A percentile compares a stretch with the other conserved stretches of the same genome.
Conservation (phyloP, 805 yeast genomes). For the Metahyphopichia silvanorum region DNA sequence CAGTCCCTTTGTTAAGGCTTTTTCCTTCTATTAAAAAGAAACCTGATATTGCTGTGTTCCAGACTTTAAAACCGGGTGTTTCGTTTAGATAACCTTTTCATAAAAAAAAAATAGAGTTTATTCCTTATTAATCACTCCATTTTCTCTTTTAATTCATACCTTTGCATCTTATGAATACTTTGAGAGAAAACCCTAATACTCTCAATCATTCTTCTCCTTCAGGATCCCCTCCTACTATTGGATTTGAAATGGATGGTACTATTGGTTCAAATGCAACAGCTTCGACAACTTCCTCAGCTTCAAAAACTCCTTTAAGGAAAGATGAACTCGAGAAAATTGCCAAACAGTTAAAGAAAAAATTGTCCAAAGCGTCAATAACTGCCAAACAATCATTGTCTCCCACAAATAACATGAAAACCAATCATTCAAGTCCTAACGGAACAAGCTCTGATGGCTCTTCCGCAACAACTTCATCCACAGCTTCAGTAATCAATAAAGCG, state of each 20-base stretch:
- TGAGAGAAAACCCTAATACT: conserved; percentile 18
- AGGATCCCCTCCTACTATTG: conserved; percentile 1
- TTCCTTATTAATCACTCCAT: not conserved
- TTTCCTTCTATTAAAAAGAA: too few species aligned
- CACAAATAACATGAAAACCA: conserved; percentile 5
- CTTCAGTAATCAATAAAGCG: conserved; percentile 12
- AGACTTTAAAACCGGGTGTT: too few species aligned
- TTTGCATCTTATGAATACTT: conserved; percentile 17
- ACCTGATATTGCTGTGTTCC: too few species aligned
- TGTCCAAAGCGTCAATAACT: conserved; percentile 42
- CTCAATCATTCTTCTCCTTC: conserved; percentile 14
- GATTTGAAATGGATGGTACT: conserved; percentile 8
- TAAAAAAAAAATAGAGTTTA: too few species aligned
- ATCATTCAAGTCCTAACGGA: conserved; percentile 14
- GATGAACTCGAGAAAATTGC: conserved; percentile 46
- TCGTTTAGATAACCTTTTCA: too few species aligned
- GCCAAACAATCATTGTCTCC: conserved; percentile 34
- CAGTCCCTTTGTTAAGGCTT: too few species aligned
- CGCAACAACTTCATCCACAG: conserved; percentile 2
- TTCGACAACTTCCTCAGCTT: conserved; percentile 4
- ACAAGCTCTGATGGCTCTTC: conserved; percentile 1
- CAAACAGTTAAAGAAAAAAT: conserved; percentile 37
- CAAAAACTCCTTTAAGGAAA: conserved; percentile 37
- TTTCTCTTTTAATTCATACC: not conserved
- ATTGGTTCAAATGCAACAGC: conserved; percentile 4